Percentiles rank a stretch among this genome's conserved stretches.
Evolutionary conservation across 441 rosid genomes (phyloP).

Genomic region (Biscutella laevigata): DNA sequence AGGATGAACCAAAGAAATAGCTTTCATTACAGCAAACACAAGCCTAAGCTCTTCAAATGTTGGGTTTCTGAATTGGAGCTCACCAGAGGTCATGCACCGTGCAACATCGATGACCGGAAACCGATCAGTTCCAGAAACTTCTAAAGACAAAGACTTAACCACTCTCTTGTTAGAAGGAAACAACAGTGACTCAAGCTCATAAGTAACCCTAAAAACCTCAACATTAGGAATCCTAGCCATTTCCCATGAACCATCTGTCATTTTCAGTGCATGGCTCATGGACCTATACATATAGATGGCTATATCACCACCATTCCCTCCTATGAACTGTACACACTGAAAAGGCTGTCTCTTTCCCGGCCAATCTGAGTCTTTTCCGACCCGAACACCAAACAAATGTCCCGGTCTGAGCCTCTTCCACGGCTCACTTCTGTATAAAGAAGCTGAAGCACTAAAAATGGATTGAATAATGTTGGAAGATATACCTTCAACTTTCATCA

Average conservation of each 20-base stretch:
- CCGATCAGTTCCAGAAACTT: constrained; percentile 45
- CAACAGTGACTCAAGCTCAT: constrained; percentile 45
- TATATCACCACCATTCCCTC: constrained; percentile 70
- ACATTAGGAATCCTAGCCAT: constrained; percentile 45
- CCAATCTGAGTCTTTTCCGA: constrained; percentile 70
- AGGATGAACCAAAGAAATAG: constrained; percentile 53
- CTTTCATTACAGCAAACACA: constrained; percentile 55
- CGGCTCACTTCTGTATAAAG: constrained; percentile 62
- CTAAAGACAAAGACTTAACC: constrained; percentile 47
- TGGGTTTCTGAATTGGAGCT: constrained; percentile 50
- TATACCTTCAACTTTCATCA: constrained; percentile 55
- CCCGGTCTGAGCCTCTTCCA: constrained; percentile 59
- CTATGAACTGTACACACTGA: constrained; percentile 57
- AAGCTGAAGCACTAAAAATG: constrained; percentile 50
- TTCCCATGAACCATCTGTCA: constrained; percentile 49
- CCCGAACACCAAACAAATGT: constrained; percentile 51
- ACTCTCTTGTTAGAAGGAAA: constrained; percentile 49
- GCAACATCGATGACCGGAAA: constrained; percentile 61
- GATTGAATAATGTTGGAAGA: constrained; percentile 44
- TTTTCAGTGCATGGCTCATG: constrained; percentile 45
- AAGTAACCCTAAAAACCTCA: constrained; percentile 54
- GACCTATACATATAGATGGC: constrained; percentile 50
- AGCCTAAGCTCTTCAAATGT: constrained; percentile 58
- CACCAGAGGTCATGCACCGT: constrained; percentile 40
- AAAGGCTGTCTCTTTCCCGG: constrained; percentile 53